Base-by-base conservation (phyloP, 352 stramenopile genomes). In the Blastocystis sp. region DNA sequence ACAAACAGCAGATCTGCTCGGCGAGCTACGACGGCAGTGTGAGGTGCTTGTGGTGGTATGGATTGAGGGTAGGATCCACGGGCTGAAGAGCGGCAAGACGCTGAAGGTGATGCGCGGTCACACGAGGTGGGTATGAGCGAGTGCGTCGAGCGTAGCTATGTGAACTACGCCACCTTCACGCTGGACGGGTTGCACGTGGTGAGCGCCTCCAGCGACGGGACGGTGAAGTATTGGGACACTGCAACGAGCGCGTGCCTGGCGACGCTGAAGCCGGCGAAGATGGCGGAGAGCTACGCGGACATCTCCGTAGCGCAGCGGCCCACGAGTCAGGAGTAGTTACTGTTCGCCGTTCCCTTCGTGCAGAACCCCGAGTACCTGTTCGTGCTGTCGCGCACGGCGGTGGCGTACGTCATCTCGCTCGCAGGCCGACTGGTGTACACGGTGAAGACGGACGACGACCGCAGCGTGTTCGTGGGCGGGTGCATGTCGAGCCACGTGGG, bases 171-270 rank as follows among this genome's bases (percentile, higher is more conserved):
- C 7, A 91, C 93, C 17, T 97, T 94, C 88, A 93, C 91, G 0
- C 90, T 88, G 2, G 92, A 95, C 69, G 91, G 90, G 28, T 34
- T 76, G 23, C 43, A 76, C 45, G 62, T 84, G 41, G 90, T 97
- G 1, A 97, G 94, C 0, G 91, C 91, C 21, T 95, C 93, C 9
- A 94, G 92, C 52, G 95, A 98, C 90, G 95, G 94, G 64, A 97
- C 92, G 2, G 89, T 97, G 34, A 95, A 95, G 67, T 84, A 95
- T 34, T 98, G 94, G 94, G 92, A 94, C 89, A 82, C 89, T 53
- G 94, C 94, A 62, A 94, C 93, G n/a, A 90, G 91, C 2, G 93
- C 95, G 89, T 94, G 92, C 53, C 34, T 97, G 14, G 84, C 89
- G 28, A 96, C 92, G 65, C 92, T 96, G 74, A 89, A 90, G 19